These are phyloP conservation scores for Aspergillus ruber DNA, from an alignment of 2,329 filamentous ascomycete genomes.

Conservation along the genomic window DNA sequence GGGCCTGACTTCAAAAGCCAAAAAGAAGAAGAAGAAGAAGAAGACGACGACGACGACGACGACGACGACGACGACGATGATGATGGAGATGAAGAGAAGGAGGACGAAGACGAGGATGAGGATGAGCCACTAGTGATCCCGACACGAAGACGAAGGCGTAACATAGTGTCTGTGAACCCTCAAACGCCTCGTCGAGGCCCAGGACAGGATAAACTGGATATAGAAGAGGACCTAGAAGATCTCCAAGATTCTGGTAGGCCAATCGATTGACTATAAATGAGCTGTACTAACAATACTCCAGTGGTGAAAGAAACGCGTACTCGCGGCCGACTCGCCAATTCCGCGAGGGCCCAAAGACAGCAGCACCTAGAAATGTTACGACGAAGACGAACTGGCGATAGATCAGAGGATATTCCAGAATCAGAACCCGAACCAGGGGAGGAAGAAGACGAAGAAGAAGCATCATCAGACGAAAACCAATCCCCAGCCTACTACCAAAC, in stretches of 20 bases:
- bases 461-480: conserved; percentile 9
- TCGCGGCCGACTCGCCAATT: conserved; percentile 33
- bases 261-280: neutral
- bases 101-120: conserved; percentile 19
- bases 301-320: conserved; percentile 35
- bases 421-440: conserved; percentile 16
- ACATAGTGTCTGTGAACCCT: conserved; percentile 10
- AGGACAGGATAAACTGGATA: conserved; percentile 33
- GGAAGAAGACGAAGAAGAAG: conserved; percentile 13
- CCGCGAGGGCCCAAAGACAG: conserved; percentile 32
- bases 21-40: neutral
- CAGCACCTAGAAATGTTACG: conserved; percentile 39
- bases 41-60: conserved; percentile 20
- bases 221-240: conserved; percentile 41
- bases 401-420: conserved; percentile 22
- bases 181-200: conserved; percentile 17
- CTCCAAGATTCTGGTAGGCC: conserved; percentile 38
- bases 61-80: conserved; percentile 10
- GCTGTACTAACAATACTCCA: conserved; percentile 6
- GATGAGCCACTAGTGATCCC: conserved; percentile 23
- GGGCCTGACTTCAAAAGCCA: neutral
- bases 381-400: conserved; percentile 37
- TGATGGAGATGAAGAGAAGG: neutral
- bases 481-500: neutral
- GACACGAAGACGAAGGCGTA: conserved; percentile 17